A percentile compares a stretch with the other conserved stretches of the same genome.
Conservation (phyloP, 2,329 filamentous ascomycete genomes). For the Endothia cerciana region DNA sequence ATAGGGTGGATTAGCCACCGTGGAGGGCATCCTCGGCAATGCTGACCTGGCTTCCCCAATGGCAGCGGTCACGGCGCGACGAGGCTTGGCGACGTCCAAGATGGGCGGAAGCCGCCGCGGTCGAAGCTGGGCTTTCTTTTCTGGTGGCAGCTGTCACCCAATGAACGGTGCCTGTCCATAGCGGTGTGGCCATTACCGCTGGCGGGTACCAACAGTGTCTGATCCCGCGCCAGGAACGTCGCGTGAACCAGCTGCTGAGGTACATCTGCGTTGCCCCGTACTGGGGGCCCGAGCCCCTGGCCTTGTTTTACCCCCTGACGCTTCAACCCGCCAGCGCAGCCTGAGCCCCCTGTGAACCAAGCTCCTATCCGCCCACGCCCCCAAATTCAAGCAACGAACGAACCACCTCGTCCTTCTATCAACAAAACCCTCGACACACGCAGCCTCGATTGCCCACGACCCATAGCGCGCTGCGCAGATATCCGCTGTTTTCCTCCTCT, state of each 20-base stretch:
- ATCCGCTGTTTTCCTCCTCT: conserved; percentile 3
- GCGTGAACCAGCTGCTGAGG: background rate
- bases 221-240: background rate
- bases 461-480: conserved; percentile 23
- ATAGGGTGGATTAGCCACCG: background rate
- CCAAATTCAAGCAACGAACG: background rate
- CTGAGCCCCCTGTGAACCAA: background rate
- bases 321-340: conserved; percentile 6
- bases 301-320: conserved; percentile 7
- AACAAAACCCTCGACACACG: background rate
- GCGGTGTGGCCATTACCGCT: conserved; percentile 8
- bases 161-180: background rate
- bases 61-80: background rate
- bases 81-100: background rate
- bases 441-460: conserved; percentile 13
- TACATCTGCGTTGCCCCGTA: conserved; percentile 9
- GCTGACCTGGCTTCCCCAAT: background rate
- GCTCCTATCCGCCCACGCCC: background rate
- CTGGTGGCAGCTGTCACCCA: background rate
- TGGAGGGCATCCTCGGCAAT: too few species aligned
- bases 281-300: conserved; percentile 1
- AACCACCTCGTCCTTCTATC: conserved; percentile 1
- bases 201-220: conserved; percentile 3
- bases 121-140: background rate
- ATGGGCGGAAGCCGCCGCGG: background rate